Percentiles rank a stretch among this genome's conserved stretches.
These are phyloP conservation scores for Rhodofomes roseus DNA, from an alignment of 1,284 basidiomycete genomes.

Conservation along the genomic window DNA sequence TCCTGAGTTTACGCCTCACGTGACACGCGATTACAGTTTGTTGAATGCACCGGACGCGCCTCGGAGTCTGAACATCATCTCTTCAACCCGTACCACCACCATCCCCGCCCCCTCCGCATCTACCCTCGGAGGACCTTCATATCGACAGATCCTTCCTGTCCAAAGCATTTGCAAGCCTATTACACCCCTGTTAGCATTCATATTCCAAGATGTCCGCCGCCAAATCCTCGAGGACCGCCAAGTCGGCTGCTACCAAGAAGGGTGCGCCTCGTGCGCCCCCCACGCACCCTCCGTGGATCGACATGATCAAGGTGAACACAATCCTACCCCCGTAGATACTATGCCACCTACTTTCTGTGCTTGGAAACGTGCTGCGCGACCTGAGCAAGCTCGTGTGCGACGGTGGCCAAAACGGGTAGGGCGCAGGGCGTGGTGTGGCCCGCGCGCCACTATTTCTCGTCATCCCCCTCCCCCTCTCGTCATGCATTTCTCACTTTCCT, in stretches of 20 bases:
- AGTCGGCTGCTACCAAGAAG: slow-evolving; percentile 32
- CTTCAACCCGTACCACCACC: slow-evolving; percentile 49
- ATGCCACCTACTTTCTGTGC: slow-evolving; percentile 2
- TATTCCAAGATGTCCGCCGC: slow-evolving; percentile 36
- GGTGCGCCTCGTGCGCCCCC: slow-evolving; percentile 36
- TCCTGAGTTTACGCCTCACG: slow-evolving; percentile 31
- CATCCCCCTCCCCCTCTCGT: slow-evolving; percentile 14
- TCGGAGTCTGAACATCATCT: slow-evolving; percentile 53
- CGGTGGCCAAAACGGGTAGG: slow-evolving; percentile 40
- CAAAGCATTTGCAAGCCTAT: slow-evolving; percentile 18
- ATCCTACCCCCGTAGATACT: slow-evolving; percentile 1
- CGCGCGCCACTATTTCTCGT: slow-evolving; percentile 28
- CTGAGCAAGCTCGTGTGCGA: slow-evolving; percentile 6
- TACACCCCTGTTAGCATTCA: slow-evolving; percentile 25
- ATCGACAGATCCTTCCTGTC: slow-evolving; percentile 21
- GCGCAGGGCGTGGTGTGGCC: slow-evolving; percentile 35
- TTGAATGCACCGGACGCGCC: slow-evolving; percentile 50
- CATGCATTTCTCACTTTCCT: not conserved
- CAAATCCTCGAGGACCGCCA: slow-evolving; percentile 31
- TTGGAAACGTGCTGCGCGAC: not conserved
- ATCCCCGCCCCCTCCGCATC: slow-evolving; percentile 31
- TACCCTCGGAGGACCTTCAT: slow-evolving; percentile 18
- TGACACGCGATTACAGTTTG: slow-evolving; percentile 41
- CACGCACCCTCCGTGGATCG: slow-evolving; percentile 67
- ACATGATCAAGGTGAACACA: slow-evolving; percentile 73